Percentiles rank a stretch among this genome's conserved stretches.
Conservation (phyloP, 192 early-diverging fungal species). For the Chytriomyces sp. region DNA sequence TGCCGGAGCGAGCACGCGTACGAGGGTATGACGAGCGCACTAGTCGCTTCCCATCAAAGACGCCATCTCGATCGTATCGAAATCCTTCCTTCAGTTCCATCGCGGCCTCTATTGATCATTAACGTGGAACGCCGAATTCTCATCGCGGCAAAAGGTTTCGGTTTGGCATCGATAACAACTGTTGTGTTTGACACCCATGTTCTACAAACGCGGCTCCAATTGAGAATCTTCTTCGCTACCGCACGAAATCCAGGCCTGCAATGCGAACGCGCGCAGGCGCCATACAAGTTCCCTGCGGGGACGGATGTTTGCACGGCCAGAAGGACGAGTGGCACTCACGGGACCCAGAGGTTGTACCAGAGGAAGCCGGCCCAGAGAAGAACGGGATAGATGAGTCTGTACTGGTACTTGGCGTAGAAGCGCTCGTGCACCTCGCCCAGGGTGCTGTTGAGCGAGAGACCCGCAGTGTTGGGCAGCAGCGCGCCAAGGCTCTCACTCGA, state of each 20-base stretch:
- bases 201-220: neutral
- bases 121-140: neutral
- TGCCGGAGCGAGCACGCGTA: neutral
- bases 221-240: no score
- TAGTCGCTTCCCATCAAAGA: no score
- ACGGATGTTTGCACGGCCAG: neutral
- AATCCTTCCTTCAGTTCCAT: no score
- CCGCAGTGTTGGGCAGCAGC: slow-evolving; percentile 12
- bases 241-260: no score
- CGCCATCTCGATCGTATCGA: no score
- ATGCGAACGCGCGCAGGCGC: no score
- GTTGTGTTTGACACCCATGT: neutral
- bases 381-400: slow-evolving; percentile 50
- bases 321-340: slow-evolving; percentile 35
- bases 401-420: slow-evolving; percentile 48
- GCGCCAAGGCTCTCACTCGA: slow-evolving; percentile 7
- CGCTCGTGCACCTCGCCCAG: slow-evolving; percentile 51
- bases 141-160: neutral
- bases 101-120: no score
- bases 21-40: neutral
- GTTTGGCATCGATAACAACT: neutral
- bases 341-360: slow-evolving; percentile 49
- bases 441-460: slow-evolving; percentile 42
- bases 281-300: neutral
- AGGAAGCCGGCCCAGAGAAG: slow-evolving; percentile 48